These are phyloP conservation scores for Penicillium egyptiacum DNA, from an alignment of 495 filamentous ascomycete species.

Conservation along the genomic window DNA sequence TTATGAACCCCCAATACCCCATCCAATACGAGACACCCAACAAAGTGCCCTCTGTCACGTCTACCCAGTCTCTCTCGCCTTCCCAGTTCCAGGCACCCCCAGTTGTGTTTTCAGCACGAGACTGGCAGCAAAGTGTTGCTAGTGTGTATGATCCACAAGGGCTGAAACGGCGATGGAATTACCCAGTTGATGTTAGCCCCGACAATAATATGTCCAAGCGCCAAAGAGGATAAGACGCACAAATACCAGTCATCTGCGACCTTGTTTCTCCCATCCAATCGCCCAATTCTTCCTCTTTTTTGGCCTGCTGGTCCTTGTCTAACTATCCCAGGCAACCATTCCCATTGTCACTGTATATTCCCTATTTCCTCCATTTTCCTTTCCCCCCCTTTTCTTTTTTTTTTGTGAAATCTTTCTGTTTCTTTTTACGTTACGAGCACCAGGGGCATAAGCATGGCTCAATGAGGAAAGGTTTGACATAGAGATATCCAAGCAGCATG, in stretches of 20 bases:
- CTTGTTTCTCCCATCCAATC: neutral
- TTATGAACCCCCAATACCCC: conserved; percentile 37
- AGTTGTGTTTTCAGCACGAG: conserved; percentile 82
- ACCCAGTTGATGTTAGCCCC: conserved; percentile 37
- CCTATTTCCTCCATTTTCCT: no score
- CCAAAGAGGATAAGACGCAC: conserved; percentile 28
- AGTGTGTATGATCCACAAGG: conserved; percentile 77
- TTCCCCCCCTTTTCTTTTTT: neutral
- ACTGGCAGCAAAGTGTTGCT: conserved; percentile 96
- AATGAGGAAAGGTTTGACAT: neutral
- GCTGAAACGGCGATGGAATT: conserved; percentile 71
- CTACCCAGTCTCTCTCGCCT: conserved; percentile 51
- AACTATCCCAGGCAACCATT: neutral
- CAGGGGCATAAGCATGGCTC: neutral
- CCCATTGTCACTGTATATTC: neutral
- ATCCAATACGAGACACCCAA: conserved; percentile 40
- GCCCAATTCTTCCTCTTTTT: neutral
- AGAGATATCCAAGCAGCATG: neutral
- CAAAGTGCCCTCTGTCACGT: conserved; percentile 37
- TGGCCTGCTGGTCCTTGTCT: neutral
- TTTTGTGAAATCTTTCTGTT: neutral
- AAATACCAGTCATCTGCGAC: neutral
- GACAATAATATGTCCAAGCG: conserved; percentile 38
- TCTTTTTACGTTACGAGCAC: conserved; percentile 12
- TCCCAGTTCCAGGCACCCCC: conserved; percentile 56